Evolutionary conservation across 129 eudicot species (phyloP).

Genomic region (Arctium lappa): DNA sequence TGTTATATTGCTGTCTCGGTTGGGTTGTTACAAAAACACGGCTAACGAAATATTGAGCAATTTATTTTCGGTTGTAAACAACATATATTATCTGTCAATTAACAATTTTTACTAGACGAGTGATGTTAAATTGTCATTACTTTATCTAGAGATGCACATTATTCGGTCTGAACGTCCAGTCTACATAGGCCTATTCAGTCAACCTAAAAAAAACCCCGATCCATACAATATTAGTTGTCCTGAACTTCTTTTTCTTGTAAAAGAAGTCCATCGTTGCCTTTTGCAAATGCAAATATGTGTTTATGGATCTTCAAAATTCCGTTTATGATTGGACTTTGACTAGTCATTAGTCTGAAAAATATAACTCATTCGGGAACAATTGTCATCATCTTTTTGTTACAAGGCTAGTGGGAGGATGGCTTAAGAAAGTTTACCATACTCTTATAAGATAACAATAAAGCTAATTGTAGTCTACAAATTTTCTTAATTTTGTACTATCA

Average conservation of each 20-base stretch:
- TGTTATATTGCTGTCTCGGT: too few species aligned
- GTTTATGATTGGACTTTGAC: neutral
- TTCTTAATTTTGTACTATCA: neutral
- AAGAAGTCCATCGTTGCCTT: neutral
- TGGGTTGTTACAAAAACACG: too few species aligned
- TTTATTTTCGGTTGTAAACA: neutral
- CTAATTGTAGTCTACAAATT: too few species aligned
- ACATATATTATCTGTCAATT: too few species aligned
- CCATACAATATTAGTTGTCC: neutral
- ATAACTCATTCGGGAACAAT: neutral
- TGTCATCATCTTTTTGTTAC: neutral
- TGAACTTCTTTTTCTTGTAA: neutral
- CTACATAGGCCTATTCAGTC: neutral
- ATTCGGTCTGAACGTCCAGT: neutral
- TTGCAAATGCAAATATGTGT: neutral
- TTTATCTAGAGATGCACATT: neutral
- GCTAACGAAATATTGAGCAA: neutral
- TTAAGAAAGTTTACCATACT: neutral
- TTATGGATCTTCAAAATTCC: neutral
- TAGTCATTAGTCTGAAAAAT: neutral
- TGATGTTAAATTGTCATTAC: neutral
- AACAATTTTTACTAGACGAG: neutral
- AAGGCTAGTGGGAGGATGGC: neutral
- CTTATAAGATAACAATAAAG: too few species aligned
- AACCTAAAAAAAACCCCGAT: neutral